Base-by-base conservation (phyloP, 108 stramenopile species). In the Fragilaria radians region DNA sequence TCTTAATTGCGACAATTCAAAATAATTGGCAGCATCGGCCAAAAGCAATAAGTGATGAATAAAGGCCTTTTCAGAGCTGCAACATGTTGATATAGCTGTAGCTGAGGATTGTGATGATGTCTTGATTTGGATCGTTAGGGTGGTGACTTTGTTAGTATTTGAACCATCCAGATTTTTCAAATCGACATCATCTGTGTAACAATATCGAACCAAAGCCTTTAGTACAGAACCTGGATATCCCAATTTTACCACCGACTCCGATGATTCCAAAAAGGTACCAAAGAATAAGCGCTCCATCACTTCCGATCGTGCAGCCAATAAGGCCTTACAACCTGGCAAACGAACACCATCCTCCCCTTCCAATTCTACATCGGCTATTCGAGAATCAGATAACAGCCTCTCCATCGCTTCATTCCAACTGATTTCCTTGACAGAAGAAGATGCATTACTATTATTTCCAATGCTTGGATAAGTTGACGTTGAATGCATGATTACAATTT, bases 211-310 rank as follows among this genome's bases (percentile, higher is more conserved):
- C 27, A 78, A 48, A 26, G 68, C 34, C 52, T 70, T 56, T 42
- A 78, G 32, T 48, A 78, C 72, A n/a, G 54, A 23, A 24, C 57
- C 72, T 3, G 55, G 47, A 60, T 73, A 74, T 42, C 67, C 72
- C 46, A 78, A 34, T 53, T 52, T 57, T 11, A 78, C 69, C n/a
- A 67, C 49, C 0, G 46, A 31, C 21, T 36, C 28, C 28, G n/a
- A 19, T 0, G 59, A 61, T 48, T 78, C 77, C 18, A 52, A 46
- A 31, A 70, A 78, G 18, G 65, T 65, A 23, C 72, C 77, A 30
- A 63, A 73, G 3, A 78, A 60, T 59, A 70, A 66, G 4, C 72
- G 42, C 17, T 68, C 63, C 34, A 78, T 73, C 0, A 73, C 77
- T 34, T 67, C 61, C 27, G 55, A 58, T 23, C 72, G 63, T 21